Base-by-base conservation (phyloP, 2,329 filamentous ascomycete species). In the Tympanopsis confertula region DNA sequence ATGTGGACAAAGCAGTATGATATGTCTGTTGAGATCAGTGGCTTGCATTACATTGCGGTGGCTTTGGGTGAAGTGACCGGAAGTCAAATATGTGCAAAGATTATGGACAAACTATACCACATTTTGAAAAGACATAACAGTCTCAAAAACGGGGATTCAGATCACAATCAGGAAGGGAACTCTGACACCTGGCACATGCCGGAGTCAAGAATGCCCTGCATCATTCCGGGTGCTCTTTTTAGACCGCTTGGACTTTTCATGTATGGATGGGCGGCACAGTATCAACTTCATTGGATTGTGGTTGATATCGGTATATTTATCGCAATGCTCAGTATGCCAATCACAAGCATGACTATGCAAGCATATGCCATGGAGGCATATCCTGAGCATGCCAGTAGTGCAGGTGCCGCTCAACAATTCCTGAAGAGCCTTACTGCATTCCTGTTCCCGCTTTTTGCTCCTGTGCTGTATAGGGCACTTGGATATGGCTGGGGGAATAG, bases 11-110 rank as follows among this genome's bases (percentile, higher is more conserved):
- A 50, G 0, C 54, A 61, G 13, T 85, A 84, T 47, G 49, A 62
- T 38, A 63, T 78, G 46, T 65, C 66, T 1, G 59, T 68, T 7
- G 69, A 71, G 38, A 71, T 74, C 19, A 74, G 69, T n/a, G 73
- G 73, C 0, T 52, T 82, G 1, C 77, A 82, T 52, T 82, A 79
- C 53, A 65, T 81, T 29, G 71, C 77, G 7, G 66, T 75, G 15
- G 74, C 71, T 0, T 29, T 80, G 0, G 80, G 80, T 2, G 80
- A 82, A 54, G 63, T 78, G 39, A 51, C 69, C 0, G 75, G 68
- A 5, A 61, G 65, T 0, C 66, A 74, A 41, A 45, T 71, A 1
- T 59, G 60, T 5, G 65, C 61, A 0, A 51, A 52, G 0, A 19
- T 66, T 0, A 63, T 67, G 50, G 68, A 71, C 40, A 44, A 41